Evolutionary conservation across 805 yeast genomes (phyloP).

Genomic region (Saturnispora gosingensis): DNA sequence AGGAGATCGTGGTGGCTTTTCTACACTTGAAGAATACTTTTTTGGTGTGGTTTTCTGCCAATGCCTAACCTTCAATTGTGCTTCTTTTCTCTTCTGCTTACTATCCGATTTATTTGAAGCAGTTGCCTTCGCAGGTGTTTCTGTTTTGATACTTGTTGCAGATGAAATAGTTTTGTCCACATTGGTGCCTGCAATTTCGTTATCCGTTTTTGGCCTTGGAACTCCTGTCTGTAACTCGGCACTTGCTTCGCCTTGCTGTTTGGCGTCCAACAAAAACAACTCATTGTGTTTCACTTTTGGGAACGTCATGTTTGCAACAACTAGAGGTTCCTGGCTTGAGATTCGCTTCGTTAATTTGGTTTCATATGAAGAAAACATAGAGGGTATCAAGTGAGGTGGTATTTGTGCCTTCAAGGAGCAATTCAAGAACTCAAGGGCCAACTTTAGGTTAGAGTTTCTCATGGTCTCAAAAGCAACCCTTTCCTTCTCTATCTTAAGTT

Average conservation of each 20-base stretch:
- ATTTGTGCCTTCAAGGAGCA: slow-evolving; percentile 18
- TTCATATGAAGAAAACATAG: slow-evolving; percentile 11
- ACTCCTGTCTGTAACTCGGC: too few relatives aligned
- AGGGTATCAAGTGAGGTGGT: slow-evolving; percentile 21
- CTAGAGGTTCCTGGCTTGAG: not conserved
- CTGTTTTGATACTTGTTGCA: not conserved
- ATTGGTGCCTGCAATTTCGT: not conserved
- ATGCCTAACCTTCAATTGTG: not conserved
- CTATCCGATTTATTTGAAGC: not conserved
- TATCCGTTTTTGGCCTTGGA: not conserved
- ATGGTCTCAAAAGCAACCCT: slow-evolving; percentile 31
- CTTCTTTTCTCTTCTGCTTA: not conserved
- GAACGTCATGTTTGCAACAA: not conserved
- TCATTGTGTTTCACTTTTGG: not conserved
- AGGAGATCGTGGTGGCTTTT: not conserved
- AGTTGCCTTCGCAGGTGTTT: not conserved
- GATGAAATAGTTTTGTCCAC: not conserved
- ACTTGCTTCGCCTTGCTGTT: not conserved
- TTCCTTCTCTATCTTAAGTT: slow-evolving; percentile 35
- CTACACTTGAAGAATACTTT: not conserved
- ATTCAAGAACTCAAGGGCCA: slow-evolving; percentile 31
- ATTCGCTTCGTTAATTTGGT: not conserved
- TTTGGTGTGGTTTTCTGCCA: not conserved
- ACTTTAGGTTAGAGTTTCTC: slow-evolving; percentile 26
- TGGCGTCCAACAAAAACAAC: not conserved